Evolutionary conservation across 306 rosid species (phyloP).

Genomic region (Parietaria judaica): DNA sequence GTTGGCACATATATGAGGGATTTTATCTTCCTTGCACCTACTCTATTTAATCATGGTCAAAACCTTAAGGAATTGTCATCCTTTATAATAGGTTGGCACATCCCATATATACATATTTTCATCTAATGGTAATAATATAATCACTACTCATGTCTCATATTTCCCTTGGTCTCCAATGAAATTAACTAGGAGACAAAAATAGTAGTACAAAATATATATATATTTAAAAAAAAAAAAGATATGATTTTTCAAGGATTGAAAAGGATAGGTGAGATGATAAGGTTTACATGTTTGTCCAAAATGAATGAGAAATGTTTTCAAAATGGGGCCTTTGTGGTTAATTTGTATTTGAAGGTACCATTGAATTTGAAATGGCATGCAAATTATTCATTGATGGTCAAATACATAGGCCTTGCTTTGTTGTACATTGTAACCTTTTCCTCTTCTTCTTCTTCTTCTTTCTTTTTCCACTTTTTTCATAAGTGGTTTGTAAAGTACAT

Average conservation of each 20-base stretch:
- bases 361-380: constrained; percentile 1
- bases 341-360: constrained; percentile 1
- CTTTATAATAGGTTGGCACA: neutral
- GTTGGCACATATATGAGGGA: neutral
- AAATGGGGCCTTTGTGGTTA: constrained; percentile 4
- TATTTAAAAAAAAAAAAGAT: neutral
- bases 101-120: neutral
- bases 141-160: neutral
- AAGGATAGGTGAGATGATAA: constrained; percentile 3
- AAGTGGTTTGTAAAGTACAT: constrained; percentile 1
- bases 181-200: neutral
- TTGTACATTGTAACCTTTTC: neutral
- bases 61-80: constrained; percentile 1
- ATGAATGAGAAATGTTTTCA: neutral
- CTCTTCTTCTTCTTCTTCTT: neutral
- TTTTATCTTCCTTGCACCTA: constrained; percentile 1
- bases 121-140: neutral
- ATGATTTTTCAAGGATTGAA: neutral
- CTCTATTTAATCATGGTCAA: constrained; percentile 10
- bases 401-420: neutral
- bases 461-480: neutral
- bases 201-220: neutral
- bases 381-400: constrained; percentile 10
- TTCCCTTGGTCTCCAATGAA: neutral
- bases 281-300: neutral